Base-by-base conservation (phyloP, 225 moss, liverwort and hornwort species). In the Neckera pumila region DNA sequence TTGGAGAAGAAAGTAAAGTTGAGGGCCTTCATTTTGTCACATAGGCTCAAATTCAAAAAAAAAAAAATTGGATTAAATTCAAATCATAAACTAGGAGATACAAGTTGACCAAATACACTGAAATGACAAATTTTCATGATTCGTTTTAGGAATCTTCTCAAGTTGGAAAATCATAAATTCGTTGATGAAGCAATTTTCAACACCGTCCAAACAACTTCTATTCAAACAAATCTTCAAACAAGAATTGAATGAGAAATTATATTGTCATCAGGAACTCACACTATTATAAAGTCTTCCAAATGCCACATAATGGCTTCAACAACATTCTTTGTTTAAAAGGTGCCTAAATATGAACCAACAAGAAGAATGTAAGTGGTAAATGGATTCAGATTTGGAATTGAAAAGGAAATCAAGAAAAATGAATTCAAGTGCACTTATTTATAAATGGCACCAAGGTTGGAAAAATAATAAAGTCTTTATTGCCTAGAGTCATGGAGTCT, bases 261-360 rank as follows among this genome's bases (percentile, higher is more conserved):
- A 7, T 11, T 69, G 7, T 23, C 69, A 38, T 69, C 2, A 38
- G 38, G 7, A 69, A 22, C 0, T 22, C 0, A 38, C 4, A 12
- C 12, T 38, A 11, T 69, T 23, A 1, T 69, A 7, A 69, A 67
- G 38, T 13, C 38, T 22, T 69, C 6, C 3, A 69, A 69, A 67
- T 2, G 2, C 22, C 7, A n/a, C 12, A 69, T 2, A 38, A 38
- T 0, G 1, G 2, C 13, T 38, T 2, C 1, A 2, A 0, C 0
- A 2, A 1, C 40, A 25, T 70, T 25, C 14, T 1, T 70, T 1
- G 7, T 6, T 40, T 25, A 40, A 70, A 10, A 4, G 22, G 12
- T 12, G 38, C 22, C 22, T 38, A 38, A 22, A 38, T 38, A n/a
- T 36, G 11, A 66, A 67, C n/a, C 21, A 67, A n/a, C 67, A 67